Base-by-base conservation (phyloP, 179 eudicot genomes). In the Silene noctiflora region DNA sequence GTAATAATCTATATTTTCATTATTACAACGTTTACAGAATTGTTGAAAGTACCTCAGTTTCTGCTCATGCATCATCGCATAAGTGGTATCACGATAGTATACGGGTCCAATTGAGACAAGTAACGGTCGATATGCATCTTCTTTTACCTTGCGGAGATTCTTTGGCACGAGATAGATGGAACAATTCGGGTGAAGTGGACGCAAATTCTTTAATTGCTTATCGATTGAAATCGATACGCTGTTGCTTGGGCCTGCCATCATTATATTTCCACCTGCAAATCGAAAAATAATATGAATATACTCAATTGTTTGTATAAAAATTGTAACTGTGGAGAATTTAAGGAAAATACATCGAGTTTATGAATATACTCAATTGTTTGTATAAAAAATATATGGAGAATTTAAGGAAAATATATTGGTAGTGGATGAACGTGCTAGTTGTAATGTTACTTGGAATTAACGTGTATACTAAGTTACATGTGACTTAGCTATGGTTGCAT, bases 91-190 rank as follows among this genome's bases (percentile, higher is more conserved):
- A 4, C 44, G 31, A 2, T 33, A 42, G 80, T 77, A 73, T 70
- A 72, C 46, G 13, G 85, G 85, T 9, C 85, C 85, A 51, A 82
- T 67, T 1, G 82, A 79, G 16, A 82, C 76, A 3, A 79, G 65
- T 35, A 66, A 76, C 14, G 85, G 82, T 19, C 75, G 71, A 79
- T 76, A 82, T 31, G 85, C 80, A 22, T 79, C 80, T 53, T 79
- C 77, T 6, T 76, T 72, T 5, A 79, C 76, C 65, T 76, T 71
- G 20, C 82, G 82, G 65, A 82, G 76, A 77, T 59, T 71, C 60
- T 75, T 66, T 17, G 84, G 84, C 22, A 82, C 82, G 51, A 33
- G 58, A n/a, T 75, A 76, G 21, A 82, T 79, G 77, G 77, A 75
- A 24, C 80, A 82, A 24, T 69, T 25, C 24, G 81, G 62, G 63